Evolutionary conservation across 2,329 filamentous ascomycete species (phyloP).

Genomic region (Paraphaeosphaeria sporulosa): DNA sequence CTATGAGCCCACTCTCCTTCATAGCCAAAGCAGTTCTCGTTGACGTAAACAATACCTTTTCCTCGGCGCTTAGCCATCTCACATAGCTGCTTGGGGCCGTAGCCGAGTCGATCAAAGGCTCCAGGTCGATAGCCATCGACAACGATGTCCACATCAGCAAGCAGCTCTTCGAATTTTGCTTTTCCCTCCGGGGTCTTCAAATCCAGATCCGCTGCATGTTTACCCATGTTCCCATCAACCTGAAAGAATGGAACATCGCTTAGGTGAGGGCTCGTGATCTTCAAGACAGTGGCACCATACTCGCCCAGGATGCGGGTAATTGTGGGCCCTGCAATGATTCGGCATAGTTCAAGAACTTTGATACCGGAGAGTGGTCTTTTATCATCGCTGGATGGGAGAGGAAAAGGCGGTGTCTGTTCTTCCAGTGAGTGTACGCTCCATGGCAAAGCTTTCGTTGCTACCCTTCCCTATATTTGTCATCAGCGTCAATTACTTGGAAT

Average conservation of each 20-base stretch:
- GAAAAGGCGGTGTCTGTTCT: slow-evolving; percentile 47
- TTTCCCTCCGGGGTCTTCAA: slow-evolving; percentile 48
- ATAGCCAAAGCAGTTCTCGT: slow-evolving; percentile 73
- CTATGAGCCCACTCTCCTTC: slow-evolving; percentile 66
- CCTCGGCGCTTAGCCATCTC: slow-evolving; percentile 60
- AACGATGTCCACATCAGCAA: slow-evolving; percentile 67
- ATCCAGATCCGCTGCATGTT: neutral
- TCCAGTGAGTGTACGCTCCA: neutral
- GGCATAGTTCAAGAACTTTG: slow-evolving; percentile 74
- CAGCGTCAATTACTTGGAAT: slow-evolving; percentile 30
- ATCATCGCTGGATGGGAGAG: slow-evolving; percentile 17
- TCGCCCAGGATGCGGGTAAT: slow-evolving; percentile 72
- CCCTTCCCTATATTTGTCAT: neutral
- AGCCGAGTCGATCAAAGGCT: slow-evolving; percentile 66
- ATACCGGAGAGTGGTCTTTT: slow-evolving; percentile 59
- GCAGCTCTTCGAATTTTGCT: slow-evolving; percentile 61
- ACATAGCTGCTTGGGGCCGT: slow-evolving; percentile 61
- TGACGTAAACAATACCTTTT: slow-evolving; percentile 69
- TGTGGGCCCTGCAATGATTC: slow-evolving; percentile 74
- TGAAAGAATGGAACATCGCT: slow-evolving; percentile 73
- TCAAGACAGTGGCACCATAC: slow-evolving; percentile 73
- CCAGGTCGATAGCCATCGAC: slow-evolving; percentile 72
- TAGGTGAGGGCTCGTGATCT: slow-evolving; percentile 69
- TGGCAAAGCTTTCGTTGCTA: slow-evolving; percentile 3
- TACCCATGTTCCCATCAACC: slow-evolving; percentile 65